Evolutionary conservation across 2,329 filamentous ascomycete genomes (phyloP).

Genomic region (Onygena corvina): DNA sequence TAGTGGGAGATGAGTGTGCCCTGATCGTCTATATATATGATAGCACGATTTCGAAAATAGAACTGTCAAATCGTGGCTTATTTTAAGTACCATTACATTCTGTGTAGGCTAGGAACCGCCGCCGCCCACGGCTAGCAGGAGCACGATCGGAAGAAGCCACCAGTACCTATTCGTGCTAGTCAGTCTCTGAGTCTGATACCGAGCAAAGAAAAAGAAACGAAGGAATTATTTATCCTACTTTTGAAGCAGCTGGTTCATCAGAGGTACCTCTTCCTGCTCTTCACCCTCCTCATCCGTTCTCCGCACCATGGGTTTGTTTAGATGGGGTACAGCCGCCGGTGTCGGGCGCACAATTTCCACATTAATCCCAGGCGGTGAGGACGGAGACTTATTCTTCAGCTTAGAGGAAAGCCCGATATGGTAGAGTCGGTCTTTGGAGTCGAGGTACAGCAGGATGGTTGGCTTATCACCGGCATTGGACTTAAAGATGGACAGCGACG

Average conservation of each 20-base stretch:
- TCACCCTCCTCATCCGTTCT: slow-evolving; percentile 27
- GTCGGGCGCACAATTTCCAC: slow-evolving; percentile 27
- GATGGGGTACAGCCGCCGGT: slow-evolving; percentile 27
- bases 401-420: slow-evolving; percentile 29
- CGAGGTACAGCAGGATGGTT: slow-evolving; percentile 31
- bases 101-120: slow-evolving; percentile 20
- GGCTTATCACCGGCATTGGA: slow-evolving; percentile 8
- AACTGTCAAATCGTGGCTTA: background rate
- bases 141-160: slow-evolving; percentile 35
- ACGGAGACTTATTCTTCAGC: no score
- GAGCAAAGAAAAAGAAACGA: background rate
- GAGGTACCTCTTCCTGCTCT: slow-evolving; percentile 24
- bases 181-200: no score
- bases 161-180: slow-evolving; percentile 30
- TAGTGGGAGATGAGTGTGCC: background rate
- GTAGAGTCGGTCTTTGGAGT: slow-evolving; percentile 27
- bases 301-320: slow-evolving; percentile 32
- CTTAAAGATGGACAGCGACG: slow-evolving; percentile 22
- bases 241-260: slow-evolving; percentile 33
- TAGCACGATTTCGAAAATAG: background rate
- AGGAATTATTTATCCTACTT: slow-evolving; percentile 22
- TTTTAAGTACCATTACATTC: no score
- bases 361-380: slow-evolving; percentile 14
- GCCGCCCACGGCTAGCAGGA: slow-evolving; percentile 32
- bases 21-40: slow-evolving; percentile 7